These are phyloP conservation scores for Amoebophrya sp. DNA, from an alignment of 169 alveolate genomes.

Conservation along the genomic window DNA sequence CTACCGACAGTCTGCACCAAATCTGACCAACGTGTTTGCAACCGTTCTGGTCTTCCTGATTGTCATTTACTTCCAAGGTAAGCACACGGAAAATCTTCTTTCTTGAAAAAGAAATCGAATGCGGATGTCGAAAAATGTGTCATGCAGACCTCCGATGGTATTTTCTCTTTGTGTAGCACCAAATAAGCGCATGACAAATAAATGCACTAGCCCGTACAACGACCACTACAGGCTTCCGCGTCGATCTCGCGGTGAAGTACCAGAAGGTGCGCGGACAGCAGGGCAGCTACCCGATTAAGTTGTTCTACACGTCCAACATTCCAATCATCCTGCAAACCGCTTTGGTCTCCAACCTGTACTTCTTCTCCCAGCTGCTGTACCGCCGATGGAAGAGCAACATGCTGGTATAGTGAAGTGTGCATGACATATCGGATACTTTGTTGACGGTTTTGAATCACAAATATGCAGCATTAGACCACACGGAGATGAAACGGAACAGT, in stretches of 20 bases:
- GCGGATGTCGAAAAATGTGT: not conserved
- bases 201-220: conserved; percentile 19
- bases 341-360: conserved; percentile 88
- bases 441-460: too few relatives aligned
- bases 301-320: conserved; percentile 98
- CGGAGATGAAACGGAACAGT: too few relatives aligned
- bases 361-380: conserved; percentile 97
- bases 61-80: conserved; percentile 96
- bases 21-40: conserved; percentile 92
- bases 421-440: conserved; percentile 54
- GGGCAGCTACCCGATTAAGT: conserved; percentile 97
- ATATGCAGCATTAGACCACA: too few relatives aligned
- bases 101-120: not conserved
- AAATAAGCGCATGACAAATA: not conserved
- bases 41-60: conserved; percentile 92
- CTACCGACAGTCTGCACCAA: conserved; percentile 96
- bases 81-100: not conserved
- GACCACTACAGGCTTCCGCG: conserved; percentile 91
- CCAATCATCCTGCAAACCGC: conserved; percentile 96
- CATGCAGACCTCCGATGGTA: not conserved
- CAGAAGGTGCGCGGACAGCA: conserved; percentile 93
- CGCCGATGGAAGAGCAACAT: conserved; percentile 92
- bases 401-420: conserved; percentile 76
- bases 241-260: conserved; percentile 89
- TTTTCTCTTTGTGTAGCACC: not conserved